A percentile compares a stretch with the other conserved stretches of the same genome.
Conservation (phyloP, 306 rosid genomes). For the Prunus mume region DNA sequence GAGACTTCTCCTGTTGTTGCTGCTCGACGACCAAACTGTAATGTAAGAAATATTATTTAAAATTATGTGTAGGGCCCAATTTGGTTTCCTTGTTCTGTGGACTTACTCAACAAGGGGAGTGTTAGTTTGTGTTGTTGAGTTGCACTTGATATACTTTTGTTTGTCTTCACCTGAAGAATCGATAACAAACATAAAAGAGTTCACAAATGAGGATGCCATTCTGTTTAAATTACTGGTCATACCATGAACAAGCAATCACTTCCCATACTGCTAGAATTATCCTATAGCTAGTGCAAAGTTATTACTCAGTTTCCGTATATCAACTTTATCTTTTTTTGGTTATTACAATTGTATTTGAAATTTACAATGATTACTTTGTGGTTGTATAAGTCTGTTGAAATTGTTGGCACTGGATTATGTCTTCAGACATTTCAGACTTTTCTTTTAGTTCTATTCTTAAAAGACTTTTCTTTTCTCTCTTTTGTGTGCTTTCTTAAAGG, state of each 20-base stretch:
- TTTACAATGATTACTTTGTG: not conserved
- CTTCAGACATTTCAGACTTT: not conserved
- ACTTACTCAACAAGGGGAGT: not conserved
- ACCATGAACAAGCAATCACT: not conserved
- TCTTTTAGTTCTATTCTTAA: slow-evolving; percentile 8
- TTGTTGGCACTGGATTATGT: not conserved
- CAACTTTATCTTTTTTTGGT: not conserved
- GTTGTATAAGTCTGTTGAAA: not conserved
- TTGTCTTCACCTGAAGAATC: not conserved
- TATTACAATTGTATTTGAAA: not conserved
- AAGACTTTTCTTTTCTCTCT: slow-evolving; percentile 16
- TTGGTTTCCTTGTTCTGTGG: not conserved
- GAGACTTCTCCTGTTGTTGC: slow-evolving; percentile 85
- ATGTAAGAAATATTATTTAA: slow-evolving; percentile 51
- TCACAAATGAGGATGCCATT: not conserved
- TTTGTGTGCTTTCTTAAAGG: slow-evolving; percentile 55
- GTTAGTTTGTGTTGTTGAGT: not conserved
- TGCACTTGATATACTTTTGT: not conserved
- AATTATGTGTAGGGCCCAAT: not conserved
- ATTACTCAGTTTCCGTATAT: not conserved
- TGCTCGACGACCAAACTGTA: slow-evolving; percentile 66
- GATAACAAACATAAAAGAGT: not conserved
- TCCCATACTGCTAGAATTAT: not conserved
- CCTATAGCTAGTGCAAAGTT: not conserved
- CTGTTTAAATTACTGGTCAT: not conserved